A percentile compares a stretch with the other conserved stretches of the same genome.
Evolutionary conservation across 108 stramenopile species (phyloP).

Genomic region (Nitzschia palea): DNA sequence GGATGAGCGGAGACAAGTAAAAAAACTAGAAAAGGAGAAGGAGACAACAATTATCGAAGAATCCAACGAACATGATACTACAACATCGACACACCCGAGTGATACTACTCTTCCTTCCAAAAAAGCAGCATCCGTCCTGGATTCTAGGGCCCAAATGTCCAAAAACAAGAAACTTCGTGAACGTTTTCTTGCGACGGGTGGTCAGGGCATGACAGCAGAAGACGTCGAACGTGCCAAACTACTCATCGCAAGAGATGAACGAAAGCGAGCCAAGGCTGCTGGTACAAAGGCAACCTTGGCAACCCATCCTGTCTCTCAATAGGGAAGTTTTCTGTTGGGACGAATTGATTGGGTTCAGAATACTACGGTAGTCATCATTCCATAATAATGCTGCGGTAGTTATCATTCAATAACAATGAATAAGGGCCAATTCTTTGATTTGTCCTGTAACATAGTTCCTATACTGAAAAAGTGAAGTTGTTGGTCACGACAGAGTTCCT

Average conservation of each 20-base stretch:
- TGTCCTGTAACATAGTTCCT: too few relatives aligned
- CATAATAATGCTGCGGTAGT: too few relatives aligned
- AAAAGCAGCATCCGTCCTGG: neutral
- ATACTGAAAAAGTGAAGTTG: too few relatives aligned
- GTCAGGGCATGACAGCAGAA: conserved; percentile 27
- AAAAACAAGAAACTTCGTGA: conserved; percentile 26
- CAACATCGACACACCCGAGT: neutral
- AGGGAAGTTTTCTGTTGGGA: too few relatives aligned
- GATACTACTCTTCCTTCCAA: neutral
- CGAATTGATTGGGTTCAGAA: too few relatives aligned
- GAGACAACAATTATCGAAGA: neutral
- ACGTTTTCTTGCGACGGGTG: conserved; percentile 16
- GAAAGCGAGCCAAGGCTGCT: conserved; percentile 6
- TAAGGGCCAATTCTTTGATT: too few relatives aligned
- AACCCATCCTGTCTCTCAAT: too few relatives aligned
- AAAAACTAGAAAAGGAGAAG: neutral
- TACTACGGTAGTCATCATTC: too few relatives aligned
- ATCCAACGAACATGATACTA: neutral
- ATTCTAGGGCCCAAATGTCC: neutral
- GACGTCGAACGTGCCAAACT: conserved; percentile 29
- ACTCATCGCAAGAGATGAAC: conserved; percentile 33
- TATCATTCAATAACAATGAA: too few relatives aligned
- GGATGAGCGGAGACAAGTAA: conserved; percentile 24
- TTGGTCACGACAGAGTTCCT: too few relatives aligned
- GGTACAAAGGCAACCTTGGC: too few relatives aligned